These are phyloP conservation scores for Incumbomyces lentus DNA, from an alignment of 2,329 filamentous ascomycete species.

Conservation along the genomic window DNA sequence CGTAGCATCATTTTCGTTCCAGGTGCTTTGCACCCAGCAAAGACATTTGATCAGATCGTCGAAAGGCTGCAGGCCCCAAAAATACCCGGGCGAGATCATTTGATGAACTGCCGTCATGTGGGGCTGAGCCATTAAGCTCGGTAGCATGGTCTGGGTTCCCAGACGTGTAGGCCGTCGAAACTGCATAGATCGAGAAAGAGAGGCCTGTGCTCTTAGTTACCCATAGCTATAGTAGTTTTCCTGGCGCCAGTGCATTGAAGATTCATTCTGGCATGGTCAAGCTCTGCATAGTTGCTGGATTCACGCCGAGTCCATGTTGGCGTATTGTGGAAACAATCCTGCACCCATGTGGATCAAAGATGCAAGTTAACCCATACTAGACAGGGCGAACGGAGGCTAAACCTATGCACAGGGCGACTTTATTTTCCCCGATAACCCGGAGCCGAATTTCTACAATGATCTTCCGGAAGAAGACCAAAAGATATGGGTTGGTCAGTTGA, in stretches of 20 bases:
- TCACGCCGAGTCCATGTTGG: background rate
- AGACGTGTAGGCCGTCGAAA: background rate
- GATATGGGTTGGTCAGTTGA: background rate
- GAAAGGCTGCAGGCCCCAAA: too few relatives aligned
- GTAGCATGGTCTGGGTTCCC: background rate
- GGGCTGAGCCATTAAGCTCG: too few relatives aligned
- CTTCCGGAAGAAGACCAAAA: background rate
- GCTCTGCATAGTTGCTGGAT: background rate
- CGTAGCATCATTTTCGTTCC: too few relatives aligned
- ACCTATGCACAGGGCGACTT: background rate
- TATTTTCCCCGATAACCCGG: background rate
- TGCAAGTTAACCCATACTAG: background rate
- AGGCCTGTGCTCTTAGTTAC: background rate
- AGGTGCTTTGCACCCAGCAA: too few relatives aligned
- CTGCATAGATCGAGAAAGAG: background rate
- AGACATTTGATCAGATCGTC: too few relatives aligned
- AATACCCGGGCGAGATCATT: too few relatives aligned
- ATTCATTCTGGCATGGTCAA: background rate
- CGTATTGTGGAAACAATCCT: background rate
- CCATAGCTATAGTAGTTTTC: background rate
- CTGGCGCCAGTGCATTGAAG: background rate
- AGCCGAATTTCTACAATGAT: background rate
- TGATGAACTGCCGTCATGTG: too few relatives aligned
- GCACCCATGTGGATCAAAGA: background rate
- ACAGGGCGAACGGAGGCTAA: too few relatives aligned